phyloP scores from a whole-genome alignment of 2,329 filamentous ascomycete species.

The Botryotinia calthae region DNA sequence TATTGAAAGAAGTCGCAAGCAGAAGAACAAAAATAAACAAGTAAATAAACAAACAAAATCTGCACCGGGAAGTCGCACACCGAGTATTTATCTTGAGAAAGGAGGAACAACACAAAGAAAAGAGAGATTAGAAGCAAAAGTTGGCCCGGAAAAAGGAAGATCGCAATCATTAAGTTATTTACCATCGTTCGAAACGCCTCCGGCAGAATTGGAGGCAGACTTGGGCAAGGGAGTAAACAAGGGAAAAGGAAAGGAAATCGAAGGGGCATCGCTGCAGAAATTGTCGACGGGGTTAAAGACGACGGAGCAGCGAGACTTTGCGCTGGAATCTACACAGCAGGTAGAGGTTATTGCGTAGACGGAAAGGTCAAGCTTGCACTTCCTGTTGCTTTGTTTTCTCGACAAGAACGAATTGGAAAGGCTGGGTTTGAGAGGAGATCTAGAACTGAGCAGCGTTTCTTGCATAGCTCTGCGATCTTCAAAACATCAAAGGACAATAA shows the following conservation, averaged over 20 bases:
- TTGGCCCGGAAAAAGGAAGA: background rate
- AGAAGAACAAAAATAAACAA: slow-evolving; percentile 1
- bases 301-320: background rate
- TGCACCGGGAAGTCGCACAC: background rate
- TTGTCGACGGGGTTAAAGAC: background rate
- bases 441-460: background rate
- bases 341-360: background rate
- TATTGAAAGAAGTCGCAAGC: background rate
- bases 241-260: background rate
- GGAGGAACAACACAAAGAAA: background rate
- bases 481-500: background rate
- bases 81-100: background rate
- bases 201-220: background rate
- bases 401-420: background rate
- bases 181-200: slow-evolving; percentile 3
- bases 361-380: slow-evolving; percentile 6
- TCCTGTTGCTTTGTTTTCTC: background rate
- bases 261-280: slow-evolving; percentile 2
- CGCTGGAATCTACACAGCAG: background rate
- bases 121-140: background rate
- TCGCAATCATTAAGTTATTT: slow-evolving; percentile 20
- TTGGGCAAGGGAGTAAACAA: background rate
- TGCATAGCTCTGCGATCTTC: background rate
- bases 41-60: slow-evolving; percentile 1
- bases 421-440: background rate